These are phyloP conservation scores for Monosporozyma yasuniensis DNA, from an alignment of 805 yeast species.

Conservation along the genomic window DNA sequence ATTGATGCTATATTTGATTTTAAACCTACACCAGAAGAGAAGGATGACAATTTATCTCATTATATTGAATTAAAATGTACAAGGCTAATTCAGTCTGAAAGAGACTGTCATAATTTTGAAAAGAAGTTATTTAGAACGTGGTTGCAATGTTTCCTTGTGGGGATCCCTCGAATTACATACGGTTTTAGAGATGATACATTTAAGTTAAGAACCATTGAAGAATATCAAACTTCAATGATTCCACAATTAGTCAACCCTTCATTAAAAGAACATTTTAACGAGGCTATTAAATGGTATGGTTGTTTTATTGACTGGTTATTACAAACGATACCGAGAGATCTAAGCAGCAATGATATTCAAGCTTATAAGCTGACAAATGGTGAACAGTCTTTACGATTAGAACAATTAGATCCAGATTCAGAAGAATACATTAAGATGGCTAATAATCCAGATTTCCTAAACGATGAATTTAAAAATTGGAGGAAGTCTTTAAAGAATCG, in stretches of 20 bases:
- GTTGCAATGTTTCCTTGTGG: slow-evolving; percentile 90
- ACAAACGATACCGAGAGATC: slow-evolving; percentile 1
- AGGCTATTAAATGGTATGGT: slow-evolving; percentile 76
- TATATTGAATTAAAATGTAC: slow-evolving; percentile 84
- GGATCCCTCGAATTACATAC: slow-evolving; percentile 67
- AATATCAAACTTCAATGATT: slow-evolving; percentile 64
- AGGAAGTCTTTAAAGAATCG: not conserved
- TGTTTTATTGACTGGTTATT: slow-evolving; percentile 4
- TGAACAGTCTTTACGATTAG: not conserved
- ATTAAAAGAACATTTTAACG: slow-evolving; percentile 56
- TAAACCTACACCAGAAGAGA: slow-evolving; percentile 21
- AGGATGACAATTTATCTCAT: slow-evolving; percentile 46
- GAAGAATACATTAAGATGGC: not conserved
- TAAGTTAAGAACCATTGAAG: slow-evolving; percentile 57
- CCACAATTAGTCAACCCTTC: slow-evolving; percentile 48
- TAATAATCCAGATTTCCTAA: not conserved
- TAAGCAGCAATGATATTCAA: not conserved
- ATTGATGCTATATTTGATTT: slow-evolving; percentile 89
- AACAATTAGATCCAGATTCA: not conserved
- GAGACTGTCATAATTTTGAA: slow-evolving; percentile 59
- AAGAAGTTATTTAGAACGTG: slow-evolving; percentile 72
- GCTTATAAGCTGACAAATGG: not conserved
- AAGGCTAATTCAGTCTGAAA: slow-evolving; percentile 42
- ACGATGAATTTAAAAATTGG: slow-evolving; percentile 4
- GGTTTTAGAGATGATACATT: slow-evolving; percentile 79